phyloP scores from a whole-genome alignment of 2,329 filamentous ascomycete genomes.

The Colletotrichum camelliae region DNA sequence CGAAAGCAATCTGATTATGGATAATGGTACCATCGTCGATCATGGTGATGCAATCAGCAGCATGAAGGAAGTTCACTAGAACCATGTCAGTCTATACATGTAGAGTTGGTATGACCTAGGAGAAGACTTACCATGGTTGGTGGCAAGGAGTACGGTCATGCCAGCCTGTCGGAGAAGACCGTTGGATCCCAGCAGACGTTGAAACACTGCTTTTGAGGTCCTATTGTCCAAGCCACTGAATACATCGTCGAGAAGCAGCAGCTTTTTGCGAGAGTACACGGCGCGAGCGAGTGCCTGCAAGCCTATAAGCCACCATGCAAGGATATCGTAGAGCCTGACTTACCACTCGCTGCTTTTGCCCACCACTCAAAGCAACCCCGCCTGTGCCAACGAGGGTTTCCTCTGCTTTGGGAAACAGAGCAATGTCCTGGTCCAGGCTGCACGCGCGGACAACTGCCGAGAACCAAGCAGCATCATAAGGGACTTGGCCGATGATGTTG shows the following conservation, averaged over 20 bases:
- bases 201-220: constrained; percentile 48
- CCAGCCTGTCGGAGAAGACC: constrained; percentile 45
- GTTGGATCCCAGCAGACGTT: constrained; percentile 40
- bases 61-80: constrained; percentile 28
- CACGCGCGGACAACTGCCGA: constrained; percentile 35
- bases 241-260: constrained; percentile 51
- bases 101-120: not conserved
- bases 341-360: constrained; percentile 48
- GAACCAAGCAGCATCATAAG: constrained; percentile 33
- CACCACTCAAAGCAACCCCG: constrained; percentile 48
- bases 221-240: constrained; percentile 50
- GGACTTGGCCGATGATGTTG: constrained; percentile 39
- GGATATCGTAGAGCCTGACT: constrained; percentile 6
- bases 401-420: constrained; percentile 34
- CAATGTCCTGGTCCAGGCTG: constrained; percentile 38
- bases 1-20: constrained; percentile 28
- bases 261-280: constrained; percentile 42
- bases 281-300: constrained; percentile 49
- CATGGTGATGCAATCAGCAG: constrained; percentile 30
- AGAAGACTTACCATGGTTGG: constrained; percentile 37
- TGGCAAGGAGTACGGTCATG: constrained; percentile 47
- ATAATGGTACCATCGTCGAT: constrained; percentile 25
- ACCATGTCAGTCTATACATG: not conserved
- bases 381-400: constrained; percentile 43
- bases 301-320: not conserved